Evolutionary conservation across 495 filamentous ascomycete genomes (phyloP).

Genomic region (Cairneyella variabilis): DNA sequence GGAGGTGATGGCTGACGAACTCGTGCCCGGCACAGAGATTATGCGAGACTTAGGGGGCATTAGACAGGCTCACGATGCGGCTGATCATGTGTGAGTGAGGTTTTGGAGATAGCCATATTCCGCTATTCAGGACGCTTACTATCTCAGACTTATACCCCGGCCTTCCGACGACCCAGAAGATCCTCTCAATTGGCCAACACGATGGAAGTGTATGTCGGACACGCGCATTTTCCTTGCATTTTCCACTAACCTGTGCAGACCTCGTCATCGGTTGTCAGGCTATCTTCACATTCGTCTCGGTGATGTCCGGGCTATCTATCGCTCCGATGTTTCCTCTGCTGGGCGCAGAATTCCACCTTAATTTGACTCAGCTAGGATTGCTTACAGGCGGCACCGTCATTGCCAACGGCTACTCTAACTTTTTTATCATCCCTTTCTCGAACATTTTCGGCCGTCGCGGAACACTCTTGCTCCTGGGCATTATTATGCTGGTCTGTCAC

Average conservation of each 20-base stretch:
- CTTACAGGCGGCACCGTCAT: constrained; percentile 2
- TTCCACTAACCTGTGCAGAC: neutral
- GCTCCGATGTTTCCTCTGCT: constrained; percentile 4
- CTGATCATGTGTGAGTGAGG: neutral
- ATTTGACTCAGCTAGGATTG: neutral
- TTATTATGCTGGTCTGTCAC: neutral
- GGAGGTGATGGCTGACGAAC: too few species aligned
- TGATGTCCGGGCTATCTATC: neutral
- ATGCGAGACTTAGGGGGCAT: neutral
- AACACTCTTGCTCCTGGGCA: neutral
- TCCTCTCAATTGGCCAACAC: constrained; percentile 10
- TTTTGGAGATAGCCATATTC: neutral
- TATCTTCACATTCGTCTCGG: neutral
- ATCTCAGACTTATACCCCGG: neutral
- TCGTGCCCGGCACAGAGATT: neutral
- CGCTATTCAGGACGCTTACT: neutral
- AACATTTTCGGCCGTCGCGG: neutral
- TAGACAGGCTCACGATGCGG: neutral
- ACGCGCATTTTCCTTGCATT: neutral
- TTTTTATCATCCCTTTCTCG: too few species aligned
- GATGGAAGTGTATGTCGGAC: constrained; percentile 1
- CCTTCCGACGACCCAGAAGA: neutral
- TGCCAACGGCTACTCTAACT: too few species aligned
- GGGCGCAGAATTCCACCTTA: neutral
- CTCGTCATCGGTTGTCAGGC: neutral